Evolutionary conservation across 345 rosid species (phyloP).

Genomic region (Brassica nigra): DNA sequence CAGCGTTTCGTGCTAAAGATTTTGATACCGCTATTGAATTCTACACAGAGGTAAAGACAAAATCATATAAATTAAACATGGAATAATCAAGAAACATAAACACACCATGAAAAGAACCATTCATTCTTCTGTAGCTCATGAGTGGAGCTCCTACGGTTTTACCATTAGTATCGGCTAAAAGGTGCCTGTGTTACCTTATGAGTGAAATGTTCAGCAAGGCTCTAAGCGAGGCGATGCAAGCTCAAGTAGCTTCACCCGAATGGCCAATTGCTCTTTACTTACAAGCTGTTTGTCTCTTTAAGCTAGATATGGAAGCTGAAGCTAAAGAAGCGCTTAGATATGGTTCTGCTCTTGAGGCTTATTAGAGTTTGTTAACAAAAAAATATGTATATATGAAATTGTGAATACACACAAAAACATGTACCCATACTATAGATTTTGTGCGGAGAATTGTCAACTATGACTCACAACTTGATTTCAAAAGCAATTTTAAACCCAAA

Average conservation of each 20-base stretch:
- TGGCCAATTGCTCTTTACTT: constrained; percentile 89
- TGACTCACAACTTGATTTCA: too few relatives aligned
- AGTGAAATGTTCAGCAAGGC: constrained; percentile 72
- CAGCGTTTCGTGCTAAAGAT: too few relatives aligned
- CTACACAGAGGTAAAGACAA: too few relatives aligned
- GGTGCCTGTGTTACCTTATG: constrained; percentile 78
- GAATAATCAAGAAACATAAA: background rate
- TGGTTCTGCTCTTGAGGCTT: constrained; percentile 65
- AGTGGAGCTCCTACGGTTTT: constrained; percentile 80
- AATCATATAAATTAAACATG: background rate
- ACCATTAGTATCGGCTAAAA: constrained; percentile 80
- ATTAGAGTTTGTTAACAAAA: background rate
- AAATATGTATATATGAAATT: background rate
- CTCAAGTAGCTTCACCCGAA: constrained; percentile 78
- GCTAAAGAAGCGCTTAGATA: constrained; percentile 81
- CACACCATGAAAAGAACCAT: background rate
- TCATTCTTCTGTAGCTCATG: constrained; percentile 53
- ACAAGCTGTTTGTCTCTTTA: constrained; percentile 78
- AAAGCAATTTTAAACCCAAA: too few relatives aligned
- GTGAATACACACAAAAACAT: constrained; percentile 38
- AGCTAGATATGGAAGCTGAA: constrained; percentile 79
- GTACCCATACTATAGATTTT: background rate
- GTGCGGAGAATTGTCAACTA: too few relatives aligned
- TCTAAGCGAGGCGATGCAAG: constrained; percentile 87
- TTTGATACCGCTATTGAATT: too few relatives aligned